Percentiles rank a stretch among this genome's conserved stretches.
phyloP scores from a whole-genome alignment of 371 early-diverging fungal species.

The Zancudomyces culisetae region DNA sequence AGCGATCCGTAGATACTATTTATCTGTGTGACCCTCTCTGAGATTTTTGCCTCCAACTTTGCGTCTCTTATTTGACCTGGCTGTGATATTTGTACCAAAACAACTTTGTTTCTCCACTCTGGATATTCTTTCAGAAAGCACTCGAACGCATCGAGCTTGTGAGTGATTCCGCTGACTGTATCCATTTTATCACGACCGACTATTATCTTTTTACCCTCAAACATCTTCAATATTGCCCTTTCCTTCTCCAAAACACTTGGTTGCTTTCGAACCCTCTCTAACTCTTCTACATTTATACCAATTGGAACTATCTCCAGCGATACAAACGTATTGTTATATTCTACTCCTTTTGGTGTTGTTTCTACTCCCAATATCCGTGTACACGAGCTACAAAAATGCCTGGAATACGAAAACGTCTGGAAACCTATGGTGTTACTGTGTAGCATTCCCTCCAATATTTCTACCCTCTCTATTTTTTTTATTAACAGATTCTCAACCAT shows the following conservation, averaged over 20 bases:
- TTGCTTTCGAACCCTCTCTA: constrained; percentile 27
- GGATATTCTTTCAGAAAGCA: constrained; percentile 56
- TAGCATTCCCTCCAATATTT: constrained; percentile 68
- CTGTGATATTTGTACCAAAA: constrained; percentile 53
- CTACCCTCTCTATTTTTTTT: constrained; percentile 24
- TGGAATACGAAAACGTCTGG: constrained; percentile 79
- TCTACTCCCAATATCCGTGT: constrained; percentile 65
- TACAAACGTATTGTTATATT: constrained; percentile 56
- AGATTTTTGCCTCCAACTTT: constrained; percentile 55
- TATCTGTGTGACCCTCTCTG: constrained; percentile 75
- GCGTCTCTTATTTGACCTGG: constrained; percentile 30
- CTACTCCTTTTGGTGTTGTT: constrained; percentile 60
- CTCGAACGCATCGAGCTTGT: constrained; percentile 77
- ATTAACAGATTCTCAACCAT: no score
- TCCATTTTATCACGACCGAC: constrained; percentile 89
- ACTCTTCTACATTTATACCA: constrained; percentile 49
- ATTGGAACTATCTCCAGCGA: constrained; percentile 86
- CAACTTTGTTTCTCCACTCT: constrained; percentile 60
- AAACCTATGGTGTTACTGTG: constrained; percentile 73
- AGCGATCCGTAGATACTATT: constrained; percentile 90
- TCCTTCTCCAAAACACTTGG: constrained; percentile 15
- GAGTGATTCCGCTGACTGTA: constrained; percentile 82
- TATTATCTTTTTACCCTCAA: constrained; percentile 65
- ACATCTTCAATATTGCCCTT: constrained; percentile 43
- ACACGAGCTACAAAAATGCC: constrained; percentile 80